A percentile compares a stretch with the other conserved stretches of the same genome.
Evolutionary conservation across 768 basidiomycete genomes (phyloP).

Genomic region (Epithele typhae): DNA sequence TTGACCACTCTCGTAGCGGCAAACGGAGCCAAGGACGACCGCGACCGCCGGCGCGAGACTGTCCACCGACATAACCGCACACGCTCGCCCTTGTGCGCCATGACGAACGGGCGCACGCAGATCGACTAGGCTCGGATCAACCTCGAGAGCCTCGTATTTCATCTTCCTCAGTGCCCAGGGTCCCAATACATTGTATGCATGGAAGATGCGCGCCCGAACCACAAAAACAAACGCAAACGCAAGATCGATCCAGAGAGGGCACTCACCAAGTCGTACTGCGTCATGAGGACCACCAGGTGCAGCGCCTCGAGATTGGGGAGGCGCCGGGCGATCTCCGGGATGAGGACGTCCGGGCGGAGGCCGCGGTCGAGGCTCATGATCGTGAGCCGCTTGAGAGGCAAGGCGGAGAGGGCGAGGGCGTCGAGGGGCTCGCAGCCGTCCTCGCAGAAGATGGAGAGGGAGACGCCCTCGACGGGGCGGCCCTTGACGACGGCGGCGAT

Average conservation of each 20-base stretch:
- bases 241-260: background rate
- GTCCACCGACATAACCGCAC: too few relatives aligned
- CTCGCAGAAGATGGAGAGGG: slow-evolving; percentile 47
- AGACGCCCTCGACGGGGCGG: slow-evolving; percentile 46
- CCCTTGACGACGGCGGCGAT: slow-evolving; percentile 42
- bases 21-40: too few relatives aligned
- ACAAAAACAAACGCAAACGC: background rate
- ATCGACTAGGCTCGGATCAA: too few relatives aligned
- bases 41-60: too few relatives aligned
- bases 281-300: slow-evolving; percentile 53
- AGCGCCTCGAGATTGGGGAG: slow-evolving; percentile 53
- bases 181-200: too few relatives aligned
- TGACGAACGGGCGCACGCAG: too few relatives aligned
- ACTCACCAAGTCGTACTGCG: slow-evolving; percentile 45
- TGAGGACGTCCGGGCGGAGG: slow-evolving; percentile 36
- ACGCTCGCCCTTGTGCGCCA: too few relatives aligned
- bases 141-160: too few relatives aligned
- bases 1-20: too few relatives aligned
- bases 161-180: too few relatives aligned
- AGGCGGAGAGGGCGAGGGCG: slow-evolving; percentile 35
- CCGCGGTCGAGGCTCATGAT: slow-evolving; percentile 53
- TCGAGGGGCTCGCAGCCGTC: slow-evolving; percentile 39
- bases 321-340: slow-evolving; percentile 43
- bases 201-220: background rate
- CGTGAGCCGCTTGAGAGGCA: slow-evolving; percentile 45